phyloP scores from a whole-genome alignment of 495 filamentous ascomycete species.

The Aspergillus egyptiacus region DNA sequence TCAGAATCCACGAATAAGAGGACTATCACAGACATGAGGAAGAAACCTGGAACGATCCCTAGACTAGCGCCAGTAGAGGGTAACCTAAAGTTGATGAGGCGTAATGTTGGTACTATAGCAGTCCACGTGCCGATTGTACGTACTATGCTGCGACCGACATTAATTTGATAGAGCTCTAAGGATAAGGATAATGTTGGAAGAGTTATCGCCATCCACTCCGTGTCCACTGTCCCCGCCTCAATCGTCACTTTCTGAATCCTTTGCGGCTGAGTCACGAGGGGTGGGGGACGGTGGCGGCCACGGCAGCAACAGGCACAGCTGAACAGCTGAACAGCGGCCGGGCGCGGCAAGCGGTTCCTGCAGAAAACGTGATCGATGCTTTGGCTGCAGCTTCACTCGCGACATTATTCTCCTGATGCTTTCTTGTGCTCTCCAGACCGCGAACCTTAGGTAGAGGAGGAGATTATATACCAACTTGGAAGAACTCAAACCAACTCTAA shows the following conservation, averaged over 20 bases:
- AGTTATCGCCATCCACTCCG: background rate
- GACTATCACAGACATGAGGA: background rate
- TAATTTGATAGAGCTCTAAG: no score
- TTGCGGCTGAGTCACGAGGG: slow-evolving; percentile 13
- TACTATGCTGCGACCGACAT: background rate
- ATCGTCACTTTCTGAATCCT: background rate
- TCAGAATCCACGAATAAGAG: background rate
- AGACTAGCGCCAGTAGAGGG: no score
- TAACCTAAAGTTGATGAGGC: no score
- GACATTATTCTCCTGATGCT: background rate
- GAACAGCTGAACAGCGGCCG: slow-evolving; percentile 15
- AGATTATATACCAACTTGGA: background rate
- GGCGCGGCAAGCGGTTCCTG: slow-evolving; percentile 13
- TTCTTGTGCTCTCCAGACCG: background rate
- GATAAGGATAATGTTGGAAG: background rate
- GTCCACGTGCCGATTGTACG: background rate
- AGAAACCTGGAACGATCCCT: no score
- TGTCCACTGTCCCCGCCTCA: background rate
- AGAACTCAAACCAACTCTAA: background rate
- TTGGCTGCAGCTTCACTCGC: slow-evolving; percentile 11
- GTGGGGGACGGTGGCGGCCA: slow-evolving; percentile 1
- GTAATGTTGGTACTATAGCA: background rate
- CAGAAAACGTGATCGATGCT: slow-evolving; percentile 12
- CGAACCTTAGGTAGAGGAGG: background rate
- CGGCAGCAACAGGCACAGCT: background rate